These are phyloP conservation scores for Fonsecaea pedrosoi DNA, from an alignment of 2,329 filamentous ascomycete species.

Conservation along the genomic window DNA sequence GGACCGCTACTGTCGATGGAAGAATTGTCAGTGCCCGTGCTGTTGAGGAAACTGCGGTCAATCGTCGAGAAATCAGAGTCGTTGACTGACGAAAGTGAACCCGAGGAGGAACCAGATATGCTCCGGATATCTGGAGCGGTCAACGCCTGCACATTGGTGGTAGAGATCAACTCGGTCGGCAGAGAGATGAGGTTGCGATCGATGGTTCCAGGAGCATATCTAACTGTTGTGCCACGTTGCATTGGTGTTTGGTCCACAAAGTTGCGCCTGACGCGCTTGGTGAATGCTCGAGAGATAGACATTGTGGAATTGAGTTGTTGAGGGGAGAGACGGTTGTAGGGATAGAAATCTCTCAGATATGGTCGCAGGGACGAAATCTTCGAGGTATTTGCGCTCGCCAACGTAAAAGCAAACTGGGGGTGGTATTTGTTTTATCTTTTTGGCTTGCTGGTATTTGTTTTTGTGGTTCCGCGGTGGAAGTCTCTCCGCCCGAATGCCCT, in stretches of 20 bases:
- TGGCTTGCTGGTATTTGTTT: conserved; percentile 7
- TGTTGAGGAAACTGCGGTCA: conserved; percentile 56
- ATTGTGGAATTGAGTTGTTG: conserved; percentile 38
- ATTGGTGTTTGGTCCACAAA: conserved; percentile 52
- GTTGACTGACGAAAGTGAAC: conserved; percentile 62
- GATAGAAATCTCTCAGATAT: conserved; percentile 3
- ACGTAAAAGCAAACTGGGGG: background rate
- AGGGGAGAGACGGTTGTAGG: background rate
- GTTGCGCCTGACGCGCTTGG: conserved; percentile 56
- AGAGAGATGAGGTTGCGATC: conserved; percentile 72
- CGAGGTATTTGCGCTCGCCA: background rate
- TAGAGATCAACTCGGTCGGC: conserved; percentile 85
- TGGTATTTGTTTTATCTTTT: conserved; percentile 20
- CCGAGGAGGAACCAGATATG: conserved; percentile 54
- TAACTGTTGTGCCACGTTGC: conserved; percentile 53
- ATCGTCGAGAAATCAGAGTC: conserved; percentile 67
- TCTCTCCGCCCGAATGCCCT: conserved; percentile 6
- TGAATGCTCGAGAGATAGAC: conserved; percentile 54
- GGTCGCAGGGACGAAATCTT: conserved; percentile 3
- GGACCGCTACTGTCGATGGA: conserved; percentile 45
- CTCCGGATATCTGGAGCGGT: conserved; percentile 81
- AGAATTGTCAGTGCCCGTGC: conserved; percentile 55
- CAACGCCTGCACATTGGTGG: conserved; percentile 95
- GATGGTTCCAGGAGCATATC: conserved; percentile 54
- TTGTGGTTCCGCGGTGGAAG: background rate